These are phyloP conservation scores for Rhodotorula sp. DNA, from an alignment of 1,284 basidiomycete genomes.

Conservation along the genomic window DNA sequence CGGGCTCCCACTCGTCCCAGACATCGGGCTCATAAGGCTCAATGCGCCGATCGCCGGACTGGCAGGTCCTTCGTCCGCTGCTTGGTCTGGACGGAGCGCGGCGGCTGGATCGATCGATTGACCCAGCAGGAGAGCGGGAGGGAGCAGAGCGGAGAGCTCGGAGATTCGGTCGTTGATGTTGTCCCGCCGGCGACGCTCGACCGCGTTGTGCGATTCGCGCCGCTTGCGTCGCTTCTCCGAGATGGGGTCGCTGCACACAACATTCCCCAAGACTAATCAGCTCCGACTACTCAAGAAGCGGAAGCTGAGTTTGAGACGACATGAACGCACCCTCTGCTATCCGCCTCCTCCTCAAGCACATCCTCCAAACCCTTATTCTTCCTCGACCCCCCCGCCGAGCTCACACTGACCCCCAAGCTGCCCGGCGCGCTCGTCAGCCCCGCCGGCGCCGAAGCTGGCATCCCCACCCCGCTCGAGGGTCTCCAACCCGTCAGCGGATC, in stretches of 20 bases:
- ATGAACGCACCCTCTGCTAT: conserved; percentile 17
- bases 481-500: conserved; percentile 20
- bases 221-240: conserved; percentile 70
- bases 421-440: not conserved
- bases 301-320: not conserved
- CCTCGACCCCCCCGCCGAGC: conserved; percentile 4
- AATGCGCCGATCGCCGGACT: conserved; percentile 19
- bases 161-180: conserved; percentile 93
- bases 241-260: conserved; percentile 3
- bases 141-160: conserved; percentile 81
- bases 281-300: not conserved
- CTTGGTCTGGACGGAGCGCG: conserved; percentile 69
- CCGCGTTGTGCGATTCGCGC: conserved; percentile 84
- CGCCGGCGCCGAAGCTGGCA: conserved; percentile 1
- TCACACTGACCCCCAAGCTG: too few relatives aligned
- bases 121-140: conserved; percentile 66
- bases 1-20: not conserved
- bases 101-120: conserved; percentile 86
- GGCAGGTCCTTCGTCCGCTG: not conserved
- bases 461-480: not conserved
- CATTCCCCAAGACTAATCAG: not conserved
- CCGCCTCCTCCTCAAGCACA: conserved; percentile 31
- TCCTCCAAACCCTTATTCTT: conserved; percentile 27
- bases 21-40: conserved; percentile 26
- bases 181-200: conserved; percentile 78